Conservation (phyloP, 148 eudicot genomes). For the Rhododendron vialii region DNA sequence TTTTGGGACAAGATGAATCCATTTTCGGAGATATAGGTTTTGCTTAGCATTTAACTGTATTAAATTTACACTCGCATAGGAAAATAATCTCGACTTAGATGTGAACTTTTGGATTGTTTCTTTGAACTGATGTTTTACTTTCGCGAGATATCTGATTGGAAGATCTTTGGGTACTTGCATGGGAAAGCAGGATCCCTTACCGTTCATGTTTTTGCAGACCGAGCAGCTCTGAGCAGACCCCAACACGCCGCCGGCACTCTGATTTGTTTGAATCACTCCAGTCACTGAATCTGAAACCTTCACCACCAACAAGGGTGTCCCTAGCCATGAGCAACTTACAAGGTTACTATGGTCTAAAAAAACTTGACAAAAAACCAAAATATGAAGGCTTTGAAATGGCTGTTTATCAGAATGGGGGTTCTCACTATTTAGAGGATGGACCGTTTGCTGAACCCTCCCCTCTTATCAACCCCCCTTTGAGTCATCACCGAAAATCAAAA, state of each 20-base stretch:
- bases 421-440: conserved; percentile 39
- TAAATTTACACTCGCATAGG: neutral
- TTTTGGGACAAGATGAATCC: neutral
- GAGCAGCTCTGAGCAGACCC: conserved; percentile 48
- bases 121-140: neutral
- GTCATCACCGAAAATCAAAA: conserved; percentile 65
- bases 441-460: conserved; percentile 35
- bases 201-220: conserved; percentile 35
- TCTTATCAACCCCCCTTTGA: conserved; percentile 44
- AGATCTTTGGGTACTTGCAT: neutral
- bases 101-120: neutral
- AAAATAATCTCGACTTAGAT: neutral
- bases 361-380: conserved; percentile 19
- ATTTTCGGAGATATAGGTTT: neutral
- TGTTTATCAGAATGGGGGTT: conserved; percentile 46
- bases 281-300: conserved; percentile 44
- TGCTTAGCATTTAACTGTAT: neutral
- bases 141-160: neutral
- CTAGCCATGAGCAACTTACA: conserved; percentile 77
- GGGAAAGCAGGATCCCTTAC: neutral
- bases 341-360: conserved; percentile 68
- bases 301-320: conserved; percentile 53
- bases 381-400: conserved; percentile 78
- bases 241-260: conserved; percentile 44
- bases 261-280: conserved; percentile 65